Evolutionary conservation across 176 grass and related monocot species (phyloP), one percentile per base, ranked within the genome.

Genomic region (Phragmites australis): DNA sequence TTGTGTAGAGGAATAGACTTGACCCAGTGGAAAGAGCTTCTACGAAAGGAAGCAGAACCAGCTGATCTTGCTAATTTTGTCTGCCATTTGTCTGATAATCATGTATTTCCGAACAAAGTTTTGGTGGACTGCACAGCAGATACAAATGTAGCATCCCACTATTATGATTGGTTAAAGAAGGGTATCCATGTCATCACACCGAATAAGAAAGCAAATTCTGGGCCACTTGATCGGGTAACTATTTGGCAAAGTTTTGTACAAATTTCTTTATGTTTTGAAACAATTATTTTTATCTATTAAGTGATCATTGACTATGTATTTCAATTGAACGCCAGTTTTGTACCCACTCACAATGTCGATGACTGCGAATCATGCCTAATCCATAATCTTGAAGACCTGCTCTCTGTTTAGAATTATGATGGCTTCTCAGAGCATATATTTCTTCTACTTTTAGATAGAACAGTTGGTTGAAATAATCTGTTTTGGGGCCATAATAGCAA

Each of bases 151-250:
- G 92, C 95, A 80, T 94, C 89, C 75, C 78, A 85, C 58, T 97
- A 97, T 55, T 92, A 94, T 40, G 90, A 94, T 72, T 97, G 95
- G 95, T 76, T 97, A 76, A 85, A 75, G 67, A 92, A 93, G 81
- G 95, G 95, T 42, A 94, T 97, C 71, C 89, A 97, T 87, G 95
- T 97, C 64, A 87, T 97, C 30, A 97, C 95, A 8, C 95, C 94
- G 5, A 97, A 97, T 85, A 97, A 97, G 87, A 97, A 94, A 79
- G 95, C 92, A 58, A 97, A 97, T 82, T 94, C 95, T 11, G 95
- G 95, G 4, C 95, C 95, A 74, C 95, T 97, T 92, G 92, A 97
- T 70, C 76, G 60, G 88, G 95, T 94, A 91, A 72, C 47, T 80
- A 70, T 73, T 26, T 84, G 32, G 31, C 63, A 26, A 60, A 70